phyloP scores from a whole-genome alignment of 495 filamentous ascomycete species.

The Xylaria cubensis region DNA sequence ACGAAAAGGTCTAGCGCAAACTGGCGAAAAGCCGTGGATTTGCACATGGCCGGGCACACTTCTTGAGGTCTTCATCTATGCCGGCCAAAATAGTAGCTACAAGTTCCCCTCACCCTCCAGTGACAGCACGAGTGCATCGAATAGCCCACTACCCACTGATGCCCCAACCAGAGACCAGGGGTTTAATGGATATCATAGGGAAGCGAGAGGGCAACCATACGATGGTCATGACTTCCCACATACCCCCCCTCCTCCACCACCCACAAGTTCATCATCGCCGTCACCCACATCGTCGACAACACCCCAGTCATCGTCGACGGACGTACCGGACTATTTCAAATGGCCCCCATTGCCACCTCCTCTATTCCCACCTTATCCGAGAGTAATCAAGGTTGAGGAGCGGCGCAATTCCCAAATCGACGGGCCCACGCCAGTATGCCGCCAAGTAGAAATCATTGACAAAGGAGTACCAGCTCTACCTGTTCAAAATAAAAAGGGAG shows the following conservation, averaged over 20 bases:
- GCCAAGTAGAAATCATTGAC: conserved; percentile 70
- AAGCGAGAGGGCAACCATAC: background rate
- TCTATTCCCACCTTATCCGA: conserved; percentile 61
- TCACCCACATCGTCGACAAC: background rate
- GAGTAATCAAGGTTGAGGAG: conserved; percentile 81
- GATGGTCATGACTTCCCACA: background rate
- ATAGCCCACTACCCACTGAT: conserved; percentile 2
- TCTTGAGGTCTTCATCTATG: conserved; percentile 83
- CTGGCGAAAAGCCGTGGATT: conserved; percentile 79
- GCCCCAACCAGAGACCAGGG: background rate
- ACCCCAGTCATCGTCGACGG: conserved; percentile 18
- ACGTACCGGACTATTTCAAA: conserved; percentile 25
- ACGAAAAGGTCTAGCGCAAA: conserved; percentile 55
- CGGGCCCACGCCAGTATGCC: conserved; percentile 64
- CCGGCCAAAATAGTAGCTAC: conserved; percentile 61
- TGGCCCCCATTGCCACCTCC: conserved; percentile 27
- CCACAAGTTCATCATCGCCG: conserved; percentile 22
- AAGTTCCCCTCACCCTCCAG: conserved; percentile 12
- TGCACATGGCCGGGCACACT: conserved; percentile 87
- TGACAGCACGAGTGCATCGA: conserved; percentile 27
- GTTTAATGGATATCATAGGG: background rate
- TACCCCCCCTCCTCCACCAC: background rate
- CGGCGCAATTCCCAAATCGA: conserved; percentile 59
- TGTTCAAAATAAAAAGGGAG: conserved; percentile 46
- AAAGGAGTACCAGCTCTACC: conserved; percentile 52